Percentiles rank a stretch among this genome's conserved stretches.
phyloP scores from a whole-genome alignment of 2,329 filamentous ascomycete genomes.

The Phyllosticta capitalensis region DNA sequence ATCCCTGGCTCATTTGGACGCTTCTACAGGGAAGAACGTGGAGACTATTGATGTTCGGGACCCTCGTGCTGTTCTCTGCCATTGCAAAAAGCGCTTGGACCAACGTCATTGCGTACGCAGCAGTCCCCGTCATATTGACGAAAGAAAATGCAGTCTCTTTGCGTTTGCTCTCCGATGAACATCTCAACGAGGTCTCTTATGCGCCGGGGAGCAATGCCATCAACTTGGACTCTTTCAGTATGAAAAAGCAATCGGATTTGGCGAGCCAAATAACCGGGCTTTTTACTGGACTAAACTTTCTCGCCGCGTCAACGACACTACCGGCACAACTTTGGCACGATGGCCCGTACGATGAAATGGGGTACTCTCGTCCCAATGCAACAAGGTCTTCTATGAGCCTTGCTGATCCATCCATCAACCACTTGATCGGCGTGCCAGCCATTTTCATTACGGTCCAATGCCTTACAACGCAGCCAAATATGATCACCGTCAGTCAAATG shows the following conservation, averaged over 20 bases:
- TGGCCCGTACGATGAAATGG: no score
- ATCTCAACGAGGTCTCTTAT: no score
- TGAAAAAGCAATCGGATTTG: background rate
- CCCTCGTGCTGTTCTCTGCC: slow-evolving; percentile 9
- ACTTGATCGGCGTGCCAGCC: background rate
- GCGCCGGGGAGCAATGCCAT: no score
- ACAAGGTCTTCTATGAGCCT: background rate
- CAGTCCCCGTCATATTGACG: background rate
- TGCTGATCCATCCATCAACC: background rate
- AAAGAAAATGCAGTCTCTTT: background rate
- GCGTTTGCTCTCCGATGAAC: background rate
- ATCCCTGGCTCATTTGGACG: slow-evolving; percentile 5
- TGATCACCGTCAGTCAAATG: background rate
- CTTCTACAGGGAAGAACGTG: slow-evolving; percentile 5
- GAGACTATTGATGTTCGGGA: background rate
- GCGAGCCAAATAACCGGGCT: background rate
- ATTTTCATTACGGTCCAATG: background rate
- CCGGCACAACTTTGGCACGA: background rate
- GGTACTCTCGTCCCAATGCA: no score
- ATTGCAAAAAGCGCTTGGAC: slow-evolving; percentile 5
- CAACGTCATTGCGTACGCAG: slow-evolving; percentile 13
- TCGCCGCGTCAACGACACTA: background rate
- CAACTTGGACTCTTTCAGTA: background rate
- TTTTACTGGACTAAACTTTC: background rate
- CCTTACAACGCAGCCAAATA: background rate